Base-by-base conservation (phyloP, 2,329 filamentous ascomycete genomes). In the Esteya vermicola region DNA sequence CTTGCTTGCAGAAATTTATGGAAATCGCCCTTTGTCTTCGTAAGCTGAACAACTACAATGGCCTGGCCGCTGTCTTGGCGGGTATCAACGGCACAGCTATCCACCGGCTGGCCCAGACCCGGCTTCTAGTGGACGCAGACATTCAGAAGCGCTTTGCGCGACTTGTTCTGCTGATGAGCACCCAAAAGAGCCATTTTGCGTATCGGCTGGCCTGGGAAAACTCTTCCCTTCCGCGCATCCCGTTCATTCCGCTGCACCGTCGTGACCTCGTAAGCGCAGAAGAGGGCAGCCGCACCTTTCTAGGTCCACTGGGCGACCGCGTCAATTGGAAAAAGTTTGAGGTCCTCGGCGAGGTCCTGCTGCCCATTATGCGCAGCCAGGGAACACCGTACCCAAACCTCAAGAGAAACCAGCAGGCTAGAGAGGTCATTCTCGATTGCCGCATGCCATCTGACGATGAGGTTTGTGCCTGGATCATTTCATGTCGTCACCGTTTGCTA, bases 281-380 rank as follows among this genome's bases (percentile, higher is more conserved):
- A 53, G 84, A 94, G 59, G 91, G 89, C 26, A 95, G 91, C 58
- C 76, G 75, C 52, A 96, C 91, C 0, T 89, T 94, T 56, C 66
- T 96, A 2, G 85, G 82, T 8, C 68, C 73, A 3, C 70, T 75
- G 44, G 75, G 68, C 47, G 75, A 85, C 46, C 70, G 84, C 38
- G 84, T 98, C 55, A 96, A 96, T 56, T 98, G 91, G 91, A 86
- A 81, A 60, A 98, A 98, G 56, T 98, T 96, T 52, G 89, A 96
- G 58, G 81, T 98, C 25, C 78, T 96, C 60, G 88, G 88, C 7
- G 89, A 96, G 50, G 83, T 95, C 6, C 72, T 96, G 39, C 67
- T 95, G 44, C 81, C 85, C 3, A 78, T 98, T 40, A 93, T 95
- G 72, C 81, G 80, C 60, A 94, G 89, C 52, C 88, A 96, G 59